Percentiles rank a stretch among this genome's conserved stretches.
Conservation (phyloP, 768 basidiomycete species). For the Termitomyces sp. region DNA sequence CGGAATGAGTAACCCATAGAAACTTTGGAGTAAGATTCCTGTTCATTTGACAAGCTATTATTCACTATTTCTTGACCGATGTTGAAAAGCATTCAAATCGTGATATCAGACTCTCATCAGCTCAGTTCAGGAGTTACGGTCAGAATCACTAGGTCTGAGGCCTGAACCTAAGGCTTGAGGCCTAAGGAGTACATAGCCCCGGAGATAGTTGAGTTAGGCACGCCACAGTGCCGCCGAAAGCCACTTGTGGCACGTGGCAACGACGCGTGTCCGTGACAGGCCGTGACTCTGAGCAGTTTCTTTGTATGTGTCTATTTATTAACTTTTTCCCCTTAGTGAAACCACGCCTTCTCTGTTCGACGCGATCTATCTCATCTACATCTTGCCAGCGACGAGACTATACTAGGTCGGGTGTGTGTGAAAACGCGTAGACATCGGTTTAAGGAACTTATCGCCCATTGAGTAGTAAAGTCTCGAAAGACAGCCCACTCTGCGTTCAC, state of each 20-base stretch:
- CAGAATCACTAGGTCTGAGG: too few species aligned
- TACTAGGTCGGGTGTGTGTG: not conserved
- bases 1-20: not conserved
- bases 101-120: too few species aligned
- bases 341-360: not conserved
- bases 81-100: too few species aligned
- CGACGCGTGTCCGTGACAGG: not conserved
- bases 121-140: too few species aligned
- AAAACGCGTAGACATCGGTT: not conserved
- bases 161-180: too few species aligned
- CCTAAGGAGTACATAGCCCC: too few species aligned
- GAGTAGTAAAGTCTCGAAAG: not conserved
- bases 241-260: not conserved
- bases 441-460: not conserved
- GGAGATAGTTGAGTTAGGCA: too few species aligned
- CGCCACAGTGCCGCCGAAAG: too few species aligned
- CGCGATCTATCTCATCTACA: not conserved
- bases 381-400: not conserved
- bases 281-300: not conserved
- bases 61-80: too few species aligned
- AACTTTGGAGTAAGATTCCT: not conserved
- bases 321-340: not conserved
- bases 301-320: not conserved
- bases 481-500: not conserved
- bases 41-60: too few species aligned